These are phyloP conservation scores for Arthrobotrys iridis DNA, from an alignment of 2,329 filamentous ascomycete genomes.

Conservation along the genomic window DNA sequence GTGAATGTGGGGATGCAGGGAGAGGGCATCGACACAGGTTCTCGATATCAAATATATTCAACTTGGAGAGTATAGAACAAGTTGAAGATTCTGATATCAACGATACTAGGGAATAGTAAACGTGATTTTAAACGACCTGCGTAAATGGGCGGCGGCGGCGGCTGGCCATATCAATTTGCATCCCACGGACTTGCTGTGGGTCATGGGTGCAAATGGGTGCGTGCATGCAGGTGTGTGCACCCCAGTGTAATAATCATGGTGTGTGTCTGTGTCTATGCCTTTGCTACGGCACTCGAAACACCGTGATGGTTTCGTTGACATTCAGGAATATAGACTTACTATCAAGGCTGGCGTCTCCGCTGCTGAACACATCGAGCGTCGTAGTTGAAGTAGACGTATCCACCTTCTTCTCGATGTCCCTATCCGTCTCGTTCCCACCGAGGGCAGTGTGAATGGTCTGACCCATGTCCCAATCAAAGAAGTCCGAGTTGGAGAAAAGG, in stretches of 20 bases:
- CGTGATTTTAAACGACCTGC: neutral
- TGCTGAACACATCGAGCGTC: constrained; percentile 36
- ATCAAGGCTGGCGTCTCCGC: constrained; percentile 43
- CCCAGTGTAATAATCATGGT: constrained; percentile 1
- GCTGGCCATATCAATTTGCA: constrained; percentile 17
- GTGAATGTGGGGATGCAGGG: too few species aligned
- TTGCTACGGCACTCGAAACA: neutral
- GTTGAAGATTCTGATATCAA: neutral
- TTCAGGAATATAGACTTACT: constrained; percentile 25
- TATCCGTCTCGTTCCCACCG: constrained; percentile 50
- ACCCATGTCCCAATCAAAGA: constrained; percentile 80
- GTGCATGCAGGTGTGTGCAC: constrained; percentile 44
- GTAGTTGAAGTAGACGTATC: constrained; percentile 28
- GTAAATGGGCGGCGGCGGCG: constrained; percentile 11
- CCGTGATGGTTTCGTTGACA: neutral
- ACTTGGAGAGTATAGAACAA: too few species aligned
- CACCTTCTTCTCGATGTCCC: constrained; percentile 41
- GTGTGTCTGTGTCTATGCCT: constrained; percentile 3
- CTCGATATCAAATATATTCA: neutral
- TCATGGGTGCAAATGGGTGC: constrained; percentile 25
- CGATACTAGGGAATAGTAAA: too few species aligned
- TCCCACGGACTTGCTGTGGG: constrained; percentile 10
- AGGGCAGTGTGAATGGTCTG: constrained; percentile 65
- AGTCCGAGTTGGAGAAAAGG: constrained; percentile 83
- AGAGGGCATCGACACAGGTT: too few species aligned